Conservation (phyloP, 1,284 basidiomycete genomes). For the Cystobasidium slooffiae region DNA sequence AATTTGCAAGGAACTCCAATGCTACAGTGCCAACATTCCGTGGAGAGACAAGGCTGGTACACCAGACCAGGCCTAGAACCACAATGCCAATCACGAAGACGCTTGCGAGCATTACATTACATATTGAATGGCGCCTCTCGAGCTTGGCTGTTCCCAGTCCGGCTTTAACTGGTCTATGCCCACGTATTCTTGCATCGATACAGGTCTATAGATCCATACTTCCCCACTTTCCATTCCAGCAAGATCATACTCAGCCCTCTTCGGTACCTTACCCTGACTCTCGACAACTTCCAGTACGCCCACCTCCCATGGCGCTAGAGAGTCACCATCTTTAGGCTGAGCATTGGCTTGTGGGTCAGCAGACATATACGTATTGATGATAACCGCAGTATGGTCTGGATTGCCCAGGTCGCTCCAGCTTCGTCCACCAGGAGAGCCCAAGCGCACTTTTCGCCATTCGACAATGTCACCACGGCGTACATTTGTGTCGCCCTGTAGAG, state of each 20-base stretch:
- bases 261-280: constrained; percentile 48
- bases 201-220: constrained; percentile 54
- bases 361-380: constrained; percentile 42
- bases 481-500: constrained; percentile 59
- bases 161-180: constrained; percentile 46
- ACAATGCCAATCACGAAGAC: no score
- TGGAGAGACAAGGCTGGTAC: no score
- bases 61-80: no score
- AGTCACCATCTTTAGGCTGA: constrained; percentile 32
- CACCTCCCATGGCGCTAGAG: constrained; percentile 47
- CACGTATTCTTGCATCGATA: constrained; percentile 44
- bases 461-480: constrained; percentile 65
- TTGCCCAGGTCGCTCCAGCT: constrained; percentile 35
- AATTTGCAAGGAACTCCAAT: no score
- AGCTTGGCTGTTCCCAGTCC: constrained; percentile 42
- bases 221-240: constrained; percentile 48
- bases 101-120: not conserved
- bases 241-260: constrained; percentile 50
- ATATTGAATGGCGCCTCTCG: not conserved
- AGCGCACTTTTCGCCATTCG: constrained; percentile 60
- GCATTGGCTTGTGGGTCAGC: constrained; percentile 5
- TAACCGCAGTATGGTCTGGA: constrained; percentile 50
- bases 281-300: constrained; percentile 52
- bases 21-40: no score
- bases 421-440: constrained; percentile 40